A percentile compares a stretch with the other conserved stretches of the same genome.
Evolutionary conservation across 768 basidiomycete species (phyloP).

Genomic region (Cystobasidium onofrii): DNA sequence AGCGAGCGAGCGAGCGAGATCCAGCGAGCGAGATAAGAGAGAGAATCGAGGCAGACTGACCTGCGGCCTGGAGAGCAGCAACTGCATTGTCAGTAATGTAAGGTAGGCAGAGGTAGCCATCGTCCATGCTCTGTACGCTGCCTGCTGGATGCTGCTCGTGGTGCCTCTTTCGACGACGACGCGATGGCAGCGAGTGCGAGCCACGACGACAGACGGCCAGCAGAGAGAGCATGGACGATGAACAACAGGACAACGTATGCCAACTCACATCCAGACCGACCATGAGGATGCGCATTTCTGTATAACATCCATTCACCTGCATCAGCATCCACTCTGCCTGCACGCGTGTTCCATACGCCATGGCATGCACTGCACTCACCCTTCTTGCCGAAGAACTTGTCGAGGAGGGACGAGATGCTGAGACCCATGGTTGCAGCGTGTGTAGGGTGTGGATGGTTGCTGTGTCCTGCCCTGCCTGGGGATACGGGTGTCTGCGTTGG

Average conservation of each 20-base stretch:
- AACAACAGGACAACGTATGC: not conserved
- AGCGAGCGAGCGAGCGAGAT: not conserved
- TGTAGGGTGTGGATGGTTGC: not conserved
- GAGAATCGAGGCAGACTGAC: not conserved
- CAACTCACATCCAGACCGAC: slow-evolving; percentile 90
- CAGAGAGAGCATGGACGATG: not conserved
- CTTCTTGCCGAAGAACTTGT: slow-evolving; percentile 1
- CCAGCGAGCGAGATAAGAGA: not conserved
- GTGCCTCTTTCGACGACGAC: not conserved
- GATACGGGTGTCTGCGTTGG: too few species aligned
- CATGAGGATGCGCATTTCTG: slow-evolving; percentile 99
- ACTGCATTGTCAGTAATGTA: not conserved
- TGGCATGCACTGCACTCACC: not conserved
- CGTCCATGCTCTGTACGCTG: not conserved
- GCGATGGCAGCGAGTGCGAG: not conserved
- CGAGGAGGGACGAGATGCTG: not conserved
- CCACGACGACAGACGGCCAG: not conserved
- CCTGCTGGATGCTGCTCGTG: not conserved
- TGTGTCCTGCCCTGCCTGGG: not conserved
- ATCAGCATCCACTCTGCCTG: not conserved
- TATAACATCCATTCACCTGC: slow-evolving; percentile 45
- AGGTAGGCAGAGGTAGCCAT: too few species aligned
- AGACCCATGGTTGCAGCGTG: not conserved
- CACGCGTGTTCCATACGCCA: not conserved
- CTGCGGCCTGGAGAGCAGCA: not conserved